Evolutionary conservation across 179 eudicot genomes (phyloP).

Genomic region (Silene noctiflora): DNA sequence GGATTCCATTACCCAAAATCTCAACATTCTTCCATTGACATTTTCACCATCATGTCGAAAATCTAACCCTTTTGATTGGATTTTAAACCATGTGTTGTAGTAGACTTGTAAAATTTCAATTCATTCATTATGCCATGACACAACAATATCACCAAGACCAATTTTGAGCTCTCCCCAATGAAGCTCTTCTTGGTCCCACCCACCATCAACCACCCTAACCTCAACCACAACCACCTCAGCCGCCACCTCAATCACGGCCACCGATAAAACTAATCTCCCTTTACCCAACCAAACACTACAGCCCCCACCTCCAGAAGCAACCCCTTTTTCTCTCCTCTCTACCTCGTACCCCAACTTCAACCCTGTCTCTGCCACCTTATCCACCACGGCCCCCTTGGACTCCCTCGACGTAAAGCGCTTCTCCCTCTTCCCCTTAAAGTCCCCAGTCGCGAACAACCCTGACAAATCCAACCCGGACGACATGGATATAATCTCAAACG

Average conservation of each 20-base stretch:
- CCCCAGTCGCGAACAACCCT: slow-evolving; percentile 33
- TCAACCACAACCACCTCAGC: slow-evolving; percentile 53
- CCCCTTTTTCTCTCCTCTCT: slow-evolving; percentile 40
- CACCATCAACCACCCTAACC: slow-evolving; percentile 49
- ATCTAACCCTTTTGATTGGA: neutral
- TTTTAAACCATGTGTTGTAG: slow-evolving; percentile 6
- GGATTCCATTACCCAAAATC: neutral
- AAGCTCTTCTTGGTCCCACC: slow-evolving; percentile 30
- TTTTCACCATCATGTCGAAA: neutral
- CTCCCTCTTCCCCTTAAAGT: slow-evolving; percentile 34
- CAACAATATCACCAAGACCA: slow-evolving; percentile 53
- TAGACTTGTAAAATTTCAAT: neutral
- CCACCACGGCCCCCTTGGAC: slow-evolving; percentile 42
- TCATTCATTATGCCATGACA: slow-evolving; percentile 44
- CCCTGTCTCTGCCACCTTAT: slow-evolving; percentile 48
- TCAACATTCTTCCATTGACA: slow-evolving; percentile 6
- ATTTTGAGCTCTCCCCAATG: slow-evolving; percentile 58
- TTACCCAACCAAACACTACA: slow-evolving; percentile 41
- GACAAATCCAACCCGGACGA: slow-evolving; percentile 38
- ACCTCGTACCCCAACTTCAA: slow-evolving; percentile 52
- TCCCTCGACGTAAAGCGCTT: slow-evolving; percentile 51
- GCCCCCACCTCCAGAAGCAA: slow-evolving; percentile 30
- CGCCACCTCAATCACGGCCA: slow-evolving; percentile 55
- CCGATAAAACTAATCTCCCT: slow-evolving; percentile 37
- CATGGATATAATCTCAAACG: slow-evolving; percentile 40